Evolutionary conservation across 140 eudicot species (phyloP).

Genomic region (Bidens hawaiensis): DNA sequence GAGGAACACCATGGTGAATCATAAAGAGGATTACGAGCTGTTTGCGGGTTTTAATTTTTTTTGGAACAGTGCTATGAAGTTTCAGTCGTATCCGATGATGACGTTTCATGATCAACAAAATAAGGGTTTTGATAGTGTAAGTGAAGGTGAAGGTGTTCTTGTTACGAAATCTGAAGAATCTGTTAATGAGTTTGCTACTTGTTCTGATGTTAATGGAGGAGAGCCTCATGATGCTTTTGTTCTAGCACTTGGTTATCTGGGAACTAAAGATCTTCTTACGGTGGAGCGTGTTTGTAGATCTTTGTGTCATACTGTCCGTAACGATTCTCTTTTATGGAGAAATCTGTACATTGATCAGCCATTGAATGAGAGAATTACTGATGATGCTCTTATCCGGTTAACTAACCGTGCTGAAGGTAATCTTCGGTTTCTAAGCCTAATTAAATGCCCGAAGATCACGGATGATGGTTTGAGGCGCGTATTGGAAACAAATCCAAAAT

Average conservation of each 20-base stretch:
- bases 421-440: slow-evolving; percentile 63
- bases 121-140: slow-evolving; percentile 21
- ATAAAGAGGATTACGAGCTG: slow-evolving; percentile 38
- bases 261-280: slow-evolving; percentile 55
- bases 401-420: slow-evolving; percentile 67
- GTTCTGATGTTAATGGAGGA: slow-evolving; percentile 33
- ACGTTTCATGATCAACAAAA: slow-evolving; percentile 17
- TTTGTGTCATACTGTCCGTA: slow-evolving; percentile 43
- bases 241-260: slow-evolving; percentile 61
- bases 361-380: slow-evolving; percentile 63
- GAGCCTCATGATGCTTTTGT: slow-evolving; percentile 55
- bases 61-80: slow-evolving; percentile 45
- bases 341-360: slow-evolving; percentile 64
- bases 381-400: slow-evolving; percentile 63
- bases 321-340: slow-evolving; percentile 69
- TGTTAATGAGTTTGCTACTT: slow-evolving; percentile 17
- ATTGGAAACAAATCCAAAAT: slow-evolving; percentile 43
- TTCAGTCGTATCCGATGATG: slow-evolving; percentile 39
- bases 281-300: slow-evolving; percentile 74
- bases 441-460: slow-evolving; percentile 71
- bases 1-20: slow-evolving; percentile 21
- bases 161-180: not conserved
- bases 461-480: slow-evolving; percentile 65
- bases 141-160: slow-evolving; percentile 16
- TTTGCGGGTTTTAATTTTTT: slow-evolving; percentile 56